Percentiles rank a stretch among this genome's conserved stretches.
Evolutionary conservation across 2,329 filamentous ascomycete species (phyloP).

Genomic region (Cercospora zeae-maydis): DNA sequence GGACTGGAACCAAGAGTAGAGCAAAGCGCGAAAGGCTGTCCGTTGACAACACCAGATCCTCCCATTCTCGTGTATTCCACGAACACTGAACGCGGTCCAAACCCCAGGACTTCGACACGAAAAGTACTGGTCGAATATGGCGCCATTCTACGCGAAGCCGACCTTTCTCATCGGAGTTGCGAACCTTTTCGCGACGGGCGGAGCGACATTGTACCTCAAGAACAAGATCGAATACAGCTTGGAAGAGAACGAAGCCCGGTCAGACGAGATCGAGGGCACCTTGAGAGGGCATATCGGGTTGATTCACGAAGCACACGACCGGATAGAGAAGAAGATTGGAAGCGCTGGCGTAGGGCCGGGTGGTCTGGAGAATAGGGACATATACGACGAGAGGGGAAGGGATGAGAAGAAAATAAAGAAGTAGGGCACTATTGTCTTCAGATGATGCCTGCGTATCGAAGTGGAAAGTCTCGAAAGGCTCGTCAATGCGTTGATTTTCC

Average conservation of each 20-base stretch:
- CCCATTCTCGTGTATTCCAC: neutral
- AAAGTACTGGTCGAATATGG: neutral
- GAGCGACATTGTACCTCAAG: conserved; percentile 20
- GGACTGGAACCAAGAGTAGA: neutral
- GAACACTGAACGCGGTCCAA: neutral
- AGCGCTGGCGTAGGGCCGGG: conserved; percentile 32
- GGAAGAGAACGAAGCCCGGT: conserved; percentile 48
- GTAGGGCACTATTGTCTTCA: neutral
- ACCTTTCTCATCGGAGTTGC: conserved; percentile 6
- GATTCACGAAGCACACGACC: conserved; percentile 47
- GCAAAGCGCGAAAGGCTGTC: neutral
- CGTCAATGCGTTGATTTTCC: no score
- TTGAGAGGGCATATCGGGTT: conserved; percentile 47
- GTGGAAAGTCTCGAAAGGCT: no score
- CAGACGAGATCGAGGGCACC: conserved; percentile 49
- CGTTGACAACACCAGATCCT: neutral
- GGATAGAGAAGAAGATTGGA: conserved; percentile 42
- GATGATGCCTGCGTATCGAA: no score
- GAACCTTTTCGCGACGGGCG: conserved; percentile 20
- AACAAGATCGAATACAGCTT: conserved; percentile 39
- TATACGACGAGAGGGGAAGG: conserved; percentile 22
- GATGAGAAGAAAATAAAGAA: conserved; percentile 16
- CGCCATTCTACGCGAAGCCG: conserved; percentile 4
- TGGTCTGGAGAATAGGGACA: conserved; percentile 19
- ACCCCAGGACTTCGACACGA: no score